These are phyloP conservation scores for Stagonosporopsis rhizophila DNA, from an alignment of 2,329 filamentous ascomycete species.

Conservation along the genomic window DNA sequence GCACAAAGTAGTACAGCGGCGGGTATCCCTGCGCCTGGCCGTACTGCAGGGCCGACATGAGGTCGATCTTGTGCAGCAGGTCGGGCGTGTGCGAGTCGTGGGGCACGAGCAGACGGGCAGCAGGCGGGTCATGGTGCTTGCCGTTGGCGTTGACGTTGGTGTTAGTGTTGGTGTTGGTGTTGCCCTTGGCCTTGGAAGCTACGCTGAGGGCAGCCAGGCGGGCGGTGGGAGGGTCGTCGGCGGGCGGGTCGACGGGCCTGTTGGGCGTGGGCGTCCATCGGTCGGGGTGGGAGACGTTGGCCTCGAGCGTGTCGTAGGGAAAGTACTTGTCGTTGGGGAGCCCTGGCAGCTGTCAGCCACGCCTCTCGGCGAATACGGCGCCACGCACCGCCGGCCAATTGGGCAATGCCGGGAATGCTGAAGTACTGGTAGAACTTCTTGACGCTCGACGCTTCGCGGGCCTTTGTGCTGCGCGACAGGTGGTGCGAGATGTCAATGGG, in stretches of 20 bases:
- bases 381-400: constrained; percentile 65
- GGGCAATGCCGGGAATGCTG: constrained; percentile 65
- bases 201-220: too few relatives aligned
- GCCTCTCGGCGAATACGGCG: background rate
- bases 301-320: constrained; percentile 89
- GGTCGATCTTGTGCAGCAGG: constrained; percentile 74
- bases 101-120: constrained; percentile 71
- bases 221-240: constrained; percentile 47
- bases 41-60: constrained; percentile 85
- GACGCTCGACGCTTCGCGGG: constrained; percentile 69
- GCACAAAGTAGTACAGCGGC: constrained; percentile 77
- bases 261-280: constrained; percentile 77
- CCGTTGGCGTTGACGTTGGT: background rate
- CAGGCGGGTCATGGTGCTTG: constrained; percentile 30
- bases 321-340: constrained; percentile 84
- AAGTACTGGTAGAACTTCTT: constrained; percentile 92
- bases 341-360: constrained; percentile 58
- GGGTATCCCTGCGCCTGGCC: constrained; percentile 83
- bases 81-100: constrained; percentile 68
- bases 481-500: constrained; percentile 83
- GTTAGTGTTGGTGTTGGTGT: constrained; percentile 32
- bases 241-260: constrained; percentile 58
- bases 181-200: too few relatives aligned
- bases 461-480: constrained; percentile 72
- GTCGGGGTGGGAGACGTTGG: constrained; percentile 75